Evolutionary conservation across 495 filamentous ascomycete species (phyloP).

Genomic region (Trichocladium antarcticum): DNA sequence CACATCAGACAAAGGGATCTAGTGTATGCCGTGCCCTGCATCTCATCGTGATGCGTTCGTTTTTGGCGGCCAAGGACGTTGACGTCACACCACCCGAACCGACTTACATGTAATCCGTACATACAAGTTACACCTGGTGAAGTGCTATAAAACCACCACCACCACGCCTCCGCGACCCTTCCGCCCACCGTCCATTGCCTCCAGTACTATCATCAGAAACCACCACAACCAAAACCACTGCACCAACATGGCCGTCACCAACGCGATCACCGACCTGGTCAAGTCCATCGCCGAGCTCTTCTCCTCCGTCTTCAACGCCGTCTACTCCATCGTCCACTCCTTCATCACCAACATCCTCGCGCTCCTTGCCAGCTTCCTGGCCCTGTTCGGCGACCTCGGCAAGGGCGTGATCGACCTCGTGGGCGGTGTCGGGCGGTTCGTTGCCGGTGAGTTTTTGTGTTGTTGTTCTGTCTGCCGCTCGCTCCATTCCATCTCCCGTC

Average conservation of each 20-base stretch:
- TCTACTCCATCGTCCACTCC: constrained; percentile 22
- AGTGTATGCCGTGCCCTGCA: no score
- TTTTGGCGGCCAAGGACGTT: neutral
- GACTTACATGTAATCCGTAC: constrained; percentile 5
- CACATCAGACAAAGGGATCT: neutral
- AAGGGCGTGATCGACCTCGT: constrained; percentile 23
- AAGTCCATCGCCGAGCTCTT: constrained; percentile 26
- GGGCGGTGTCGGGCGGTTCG: constrained; percentile 26
- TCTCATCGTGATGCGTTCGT: neutral
- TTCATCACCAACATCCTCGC: constrained; percentile 17
- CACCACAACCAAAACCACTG: neutral
- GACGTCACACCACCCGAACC: constrained; percentile 15
- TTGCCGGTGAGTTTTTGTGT: constrained; percentile 23
- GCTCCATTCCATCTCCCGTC: no score
- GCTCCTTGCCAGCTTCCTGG: constrained; percentile 22
- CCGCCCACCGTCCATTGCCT: no score
- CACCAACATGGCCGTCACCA: constrained; percentile 25
- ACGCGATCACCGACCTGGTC: constrained; percentile 25
- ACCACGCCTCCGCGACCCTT: neutral
- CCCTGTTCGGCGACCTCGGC: constrained; percentile 20
- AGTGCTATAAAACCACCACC: neutral
- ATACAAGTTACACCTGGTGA: neutral
- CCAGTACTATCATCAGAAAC: neutral
- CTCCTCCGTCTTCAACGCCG: constrained; percentile 20
- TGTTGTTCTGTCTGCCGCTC: no score